These are phyloP conservation scores for Balakata baccata DNA, from an alignment of 345 rosid genomes.

Conservation along the genomic window DNA sequence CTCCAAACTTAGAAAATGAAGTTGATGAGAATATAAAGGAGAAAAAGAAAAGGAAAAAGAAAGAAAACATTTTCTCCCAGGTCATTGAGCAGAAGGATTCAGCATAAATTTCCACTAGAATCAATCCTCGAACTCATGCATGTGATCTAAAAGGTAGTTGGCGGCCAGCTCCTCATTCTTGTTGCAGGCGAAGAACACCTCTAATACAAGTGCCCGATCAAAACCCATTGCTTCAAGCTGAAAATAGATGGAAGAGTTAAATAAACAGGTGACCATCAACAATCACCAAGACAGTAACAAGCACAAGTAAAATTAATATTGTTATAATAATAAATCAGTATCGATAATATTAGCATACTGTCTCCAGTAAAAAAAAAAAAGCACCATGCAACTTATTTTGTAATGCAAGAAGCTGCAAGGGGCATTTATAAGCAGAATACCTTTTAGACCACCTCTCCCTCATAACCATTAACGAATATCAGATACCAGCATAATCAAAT, in stretches of 20 bases:
- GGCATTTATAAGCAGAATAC: not conserved
- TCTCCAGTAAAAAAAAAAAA: not conserved
- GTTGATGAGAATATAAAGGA: not conserved
- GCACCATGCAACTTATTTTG: not conserved
- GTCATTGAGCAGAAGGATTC: not conserved
- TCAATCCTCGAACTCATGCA: conserved; percentile 85
- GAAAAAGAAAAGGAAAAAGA: not conserved
- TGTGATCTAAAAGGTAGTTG: conserved; percentile 88
- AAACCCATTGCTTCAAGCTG: conserved; percentile 97
- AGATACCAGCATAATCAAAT: not conserved
- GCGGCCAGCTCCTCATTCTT: conserved; percentile 94
- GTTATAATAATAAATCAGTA: not conserved
- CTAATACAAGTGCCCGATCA: conserved; percentile 67
- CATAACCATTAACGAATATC: not conserved
- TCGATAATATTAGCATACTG: not conserved
- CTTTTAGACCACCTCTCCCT: not conserved
- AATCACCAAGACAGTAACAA: not conserved
- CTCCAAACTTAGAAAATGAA: conserved; percentile 16
- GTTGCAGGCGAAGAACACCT: too few relatives aligned
- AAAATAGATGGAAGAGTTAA: not conserved
- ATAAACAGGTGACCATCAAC: not conserved
- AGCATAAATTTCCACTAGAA: not conserved
- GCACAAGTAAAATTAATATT: not conserved
- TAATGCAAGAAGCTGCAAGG: not conserved
- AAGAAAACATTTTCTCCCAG: not conserved